phyloP scores from a whole-genome alignment of 768 basidiomycete genomes.

The Mycena floridula region DNA sequence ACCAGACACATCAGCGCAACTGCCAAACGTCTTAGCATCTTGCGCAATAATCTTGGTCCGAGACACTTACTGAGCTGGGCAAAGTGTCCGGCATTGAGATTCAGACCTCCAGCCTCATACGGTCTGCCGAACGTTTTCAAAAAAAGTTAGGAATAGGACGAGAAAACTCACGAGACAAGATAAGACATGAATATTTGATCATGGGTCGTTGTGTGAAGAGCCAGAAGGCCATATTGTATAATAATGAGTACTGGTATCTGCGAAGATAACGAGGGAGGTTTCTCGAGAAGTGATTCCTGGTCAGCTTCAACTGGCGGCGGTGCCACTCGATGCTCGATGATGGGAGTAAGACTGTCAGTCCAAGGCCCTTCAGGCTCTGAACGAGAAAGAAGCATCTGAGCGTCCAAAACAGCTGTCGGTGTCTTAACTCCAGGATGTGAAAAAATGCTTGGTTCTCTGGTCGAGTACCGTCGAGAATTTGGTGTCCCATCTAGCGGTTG shows the following conservation, averaged over 20 bases:
- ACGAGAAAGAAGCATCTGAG: slow-evolving; percentile 52
- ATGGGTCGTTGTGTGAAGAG: slow-evolving; percentile 84
- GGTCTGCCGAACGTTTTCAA: slow-evolving; percentile 39
- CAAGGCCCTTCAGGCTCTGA: slow-evolving; percentile 28
- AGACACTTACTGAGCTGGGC: slow-evolving; percentile 72
- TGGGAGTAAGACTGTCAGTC: slow-evolving; percentile 41
- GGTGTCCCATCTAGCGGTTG: slow-evolving; percentile 20
- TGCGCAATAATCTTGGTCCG: slow-evolving; percentile 2
- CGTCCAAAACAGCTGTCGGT: slow-evolving; percentile 71
- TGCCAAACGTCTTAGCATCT: slow-evolving; percentile 22
- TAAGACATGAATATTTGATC: slow-evolving; percentile 91
- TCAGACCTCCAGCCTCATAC: slow-evolving; percentile 82
- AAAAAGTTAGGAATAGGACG: slow-evolving; percentile 7
- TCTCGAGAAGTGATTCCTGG: slow-evolving; percentile 40
- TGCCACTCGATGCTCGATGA: slow-evolving; percentile 39
- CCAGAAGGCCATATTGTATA: slow-evolving; percentile 84
- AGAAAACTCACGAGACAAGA: slow-evolving; percentile 68
- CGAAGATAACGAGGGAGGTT: slow-evolving; percentile 59
- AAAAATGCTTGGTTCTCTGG: slow-evolving; percentile 70
- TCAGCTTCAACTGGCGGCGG: slow-evolving; percentile 20
- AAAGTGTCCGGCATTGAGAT: slow-evolving; percentile 87
- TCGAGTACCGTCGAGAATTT: slow-evolving; percentile 49
- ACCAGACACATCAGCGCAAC: slow-evolving; percentile 93
- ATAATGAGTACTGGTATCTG: slow-evolving; percentile 83
- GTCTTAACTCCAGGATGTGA: slow-evolving; percentile 76